phyloP scores from a whole-genome alignment of 1,284 basidiomycete species.

The Crepidotus sp. region DNA sequence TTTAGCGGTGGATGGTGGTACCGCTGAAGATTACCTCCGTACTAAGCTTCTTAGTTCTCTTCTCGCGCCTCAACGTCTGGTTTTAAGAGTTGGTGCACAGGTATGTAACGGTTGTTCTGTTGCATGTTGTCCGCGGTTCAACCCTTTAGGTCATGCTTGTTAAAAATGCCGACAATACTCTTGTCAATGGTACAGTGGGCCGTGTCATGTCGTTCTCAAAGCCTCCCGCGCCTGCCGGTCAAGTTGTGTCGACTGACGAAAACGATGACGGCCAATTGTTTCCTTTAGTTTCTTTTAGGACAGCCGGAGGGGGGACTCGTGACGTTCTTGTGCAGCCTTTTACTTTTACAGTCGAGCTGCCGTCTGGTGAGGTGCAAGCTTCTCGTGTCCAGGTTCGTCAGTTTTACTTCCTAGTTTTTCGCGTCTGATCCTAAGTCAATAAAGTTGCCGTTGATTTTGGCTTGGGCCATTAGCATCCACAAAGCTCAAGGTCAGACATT shows the following conservation, averaged over 20 bases:
- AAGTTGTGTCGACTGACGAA: background rate
- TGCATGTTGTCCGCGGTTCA: no score
- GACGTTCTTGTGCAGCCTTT: no score
- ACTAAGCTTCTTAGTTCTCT: background rate
- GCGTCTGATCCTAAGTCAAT: no score
- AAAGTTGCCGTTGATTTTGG: slow-evolving; percentile 73
- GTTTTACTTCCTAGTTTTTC: no score
- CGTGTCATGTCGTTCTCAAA: background rate
- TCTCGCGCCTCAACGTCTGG: background rate
- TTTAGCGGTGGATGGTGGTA: background rate
- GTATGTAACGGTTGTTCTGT: no score
- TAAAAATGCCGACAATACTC: background rate
- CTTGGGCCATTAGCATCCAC: slow-evolving; percentile 92
- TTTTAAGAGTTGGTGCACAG: background rate
- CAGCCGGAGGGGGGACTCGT: no score
- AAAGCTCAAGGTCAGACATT: slow-evolving; percentile 90
- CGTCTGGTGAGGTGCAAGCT: background rate
- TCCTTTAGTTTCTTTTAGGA: no score
- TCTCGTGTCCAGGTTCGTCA: background rate
- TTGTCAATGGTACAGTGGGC: background rate
- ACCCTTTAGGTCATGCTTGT: background rate
- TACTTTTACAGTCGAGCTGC: no score
- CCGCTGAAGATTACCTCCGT: background rate
- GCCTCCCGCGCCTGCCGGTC: no score
- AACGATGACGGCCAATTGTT: no score